phyloP scores from a whole-genome alignment of 1,284 basidiomycete genomes.

The Xerocomus amazonicus region DNA sequence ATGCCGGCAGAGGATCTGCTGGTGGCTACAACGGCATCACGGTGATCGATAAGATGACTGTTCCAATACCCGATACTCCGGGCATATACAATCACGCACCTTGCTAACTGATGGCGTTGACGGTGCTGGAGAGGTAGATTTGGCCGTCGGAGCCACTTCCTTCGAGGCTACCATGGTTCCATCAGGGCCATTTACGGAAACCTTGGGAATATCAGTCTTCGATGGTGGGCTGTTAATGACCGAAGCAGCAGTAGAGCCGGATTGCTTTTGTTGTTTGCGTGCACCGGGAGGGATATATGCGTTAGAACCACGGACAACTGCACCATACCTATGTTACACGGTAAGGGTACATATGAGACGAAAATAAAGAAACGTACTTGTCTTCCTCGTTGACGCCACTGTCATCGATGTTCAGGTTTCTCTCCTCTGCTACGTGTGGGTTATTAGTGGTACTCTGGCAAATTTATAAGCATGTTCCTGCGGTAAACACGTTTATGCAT shows the following conservation, averaged over 20 bases:
- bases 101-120: conserved; percentile 40
- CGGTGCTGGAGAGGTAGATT: conserved; percentile 57
- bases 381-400: conserved; percentile 89
- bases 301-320: conserved; percentile 82
- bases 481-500: conserved; percentile 30
- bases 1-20: conserved; percentile 70
- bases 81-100: conserved; percentile 22
- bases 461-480: conserved; percentile 3
- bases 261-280: conserved; percentile 41
- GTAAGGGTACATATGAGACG: conserved; percentile 16
- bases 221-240: conserved; percentile 33
- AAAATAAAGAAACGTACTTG: conserved; percentile 54
- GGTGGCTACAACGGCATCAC: conserved; percentile 54
- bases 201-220: conserved; percentile 60
- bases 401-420: conserved; percentile 67
- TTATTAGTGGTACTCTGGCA: conserved; percentile 68
- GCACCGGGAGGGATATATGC: conserved; percentile 94
- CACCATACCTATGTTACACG: conserved; percentile 68
- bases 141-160: conserved; percentile 44
- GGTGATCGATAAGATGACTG: conserved; percentile 7
- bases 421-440: conserved; percentile 88
- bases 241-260: conserved; percentile 15
- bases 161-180: conserved; percentile 43
- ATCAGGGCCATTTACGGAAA: conserved; percentile 69
- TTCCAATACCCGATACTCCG: not conserved